Evolutionary conservation across 139 green algal species (phyloP).

Genomic region (Picochlorum sp.): DNA sequence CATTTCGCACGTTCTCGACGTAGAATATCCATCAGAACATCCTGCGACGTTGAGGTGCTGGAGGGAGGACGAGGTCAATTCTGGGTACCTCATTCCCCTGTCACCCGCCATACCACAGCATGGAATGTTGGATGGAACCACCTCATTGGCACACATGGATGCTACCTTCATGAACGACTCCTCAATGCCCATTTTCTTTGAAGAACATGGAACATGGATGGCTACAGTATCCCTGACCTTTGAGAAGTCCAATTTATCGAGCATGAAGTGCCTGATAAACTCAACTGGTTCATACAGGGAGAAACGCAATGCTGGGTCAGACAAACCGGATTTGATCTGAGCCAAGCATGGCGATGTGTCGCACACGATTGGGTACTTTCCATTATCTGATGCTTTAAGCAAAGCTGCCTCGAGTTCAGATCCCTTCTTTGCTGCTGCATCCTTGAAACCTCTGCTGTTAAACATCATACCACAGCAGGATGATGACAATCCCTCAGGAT

Average conservation of each 20-base stretch:
- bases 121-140: slow-evolving; percentile 67
- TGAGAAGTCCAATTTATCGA: slow-evolving; percentile 88
- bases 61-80: slow-evolving; percentile 77
- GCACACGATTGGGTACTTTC: slow-evolving; percentile 85
- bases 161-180: slow-evolving; percentile 78
- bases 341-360: slow-evolving; percentile 89
- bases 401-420: slow-evolving; percentile 68
- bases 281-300: slow-evolving; percentile 90
- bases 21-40: slow-evolving; percentile 89
- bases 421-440: slow-evolving; percentile 54
- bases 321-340: slow-evolving; percentile 71
- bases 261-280: slow-evolving; percentile 88
- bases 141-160: slow-evolving; percentile 69
- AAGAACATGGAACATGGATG: slow-evolving; percentile 92
- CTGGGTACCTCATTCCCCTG: slow-evolving; percentile 86
- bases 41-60: slow-evolving; percentile 27
- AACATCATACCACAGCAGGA: slow-evolving; percentile 84
- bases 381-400: slow-evolving; percentile 72
- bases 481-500: slow-evolving; percentile 60
- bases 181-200: slow-evolving; percentile 97
- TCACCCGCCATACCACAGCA: slow-evolving; percentile 97
- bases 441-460: slow-evolving; percentile 84
- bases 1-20: slow-evolving; percentile 90
- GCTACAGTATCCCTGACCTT: slow-evolving; percentile 72
- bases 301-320: slow-evolving; percentile 64